phyloP scores from a whole-genome alignment of 2,329 filamentous ascomycete genomes.

The Leptosphaerulina australis region DNA sequence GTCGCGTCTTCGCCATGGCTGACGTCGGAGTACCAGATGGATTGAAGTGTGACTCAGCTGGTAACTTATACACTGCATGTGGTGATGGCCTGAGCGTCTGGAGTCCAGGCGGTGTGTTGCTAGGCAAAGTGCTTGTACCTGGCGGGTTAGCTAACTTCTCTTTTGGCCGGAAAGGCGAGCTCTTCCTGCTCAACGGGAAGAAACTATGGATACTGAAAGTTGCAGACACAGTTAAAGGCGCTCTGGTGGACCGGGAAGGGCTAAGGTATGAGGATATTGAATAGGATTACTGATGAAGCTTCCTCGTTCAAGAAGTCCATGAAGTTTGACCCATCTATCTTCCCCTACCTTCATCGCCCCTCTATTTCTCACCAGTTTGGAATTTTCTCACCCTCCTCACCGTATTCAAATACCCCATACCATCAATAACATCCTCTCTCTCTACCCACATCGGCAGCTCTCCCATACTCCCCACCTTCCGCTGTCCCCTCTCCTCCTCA shows the following conservation, averaged over 20 bases:
- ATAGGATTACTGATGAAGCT: not conserved
- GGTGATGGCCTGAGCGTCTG: conserved; percentile 58
- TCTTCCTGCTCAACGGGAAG: conserved; percentile 56
- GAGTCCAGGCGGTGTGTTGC: conserved; percentile 50
- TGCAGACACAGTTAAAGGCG: conserved; percentile 16
- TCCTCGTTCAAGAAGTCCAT: too few relatives aligned
- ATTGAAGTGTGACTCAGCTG: conserved; percentile 40
- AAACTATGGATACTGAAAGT: conserved; percentile 24
- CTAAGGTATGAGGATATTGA: conserved; percentile 13
- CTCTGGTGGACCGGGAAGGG: conserved; percentile 12
- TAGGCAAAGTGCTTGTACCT: conserved; percentile 44
- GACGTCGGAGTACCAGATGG: conserved; percentile 31
- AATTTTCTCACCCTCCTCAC: conserved; percentile 42
- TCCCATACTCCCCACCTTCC: conserved; percentile 9
- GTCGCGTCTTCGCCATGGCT: conserved; percentile 33
- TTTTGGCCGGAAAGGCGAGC: conserved; percentile 53
- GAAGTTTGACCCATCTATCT: not conserved
- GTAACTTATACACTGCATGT: conserved; percentile 61
- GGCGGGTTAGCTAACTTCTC: conserved; percentile 57
- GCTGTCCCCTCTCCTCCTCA: conserved; percentile 13
- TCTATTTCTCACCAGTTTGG: conserved; percentile 13
- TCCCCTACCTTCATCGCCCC: not conserved
- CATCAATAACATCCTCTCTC: conserved; percentile 22
- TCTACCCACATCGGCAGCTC: conserved; percentile 33
- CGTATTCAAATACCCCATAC: conserved; percentile 42